Evolutionary conservation across 1,284 basidiomycete genomes (phyloP), one percentile per base, ranked within the genome.

Genomic region (Cutaneotrichosporon curvatum): DNA sequence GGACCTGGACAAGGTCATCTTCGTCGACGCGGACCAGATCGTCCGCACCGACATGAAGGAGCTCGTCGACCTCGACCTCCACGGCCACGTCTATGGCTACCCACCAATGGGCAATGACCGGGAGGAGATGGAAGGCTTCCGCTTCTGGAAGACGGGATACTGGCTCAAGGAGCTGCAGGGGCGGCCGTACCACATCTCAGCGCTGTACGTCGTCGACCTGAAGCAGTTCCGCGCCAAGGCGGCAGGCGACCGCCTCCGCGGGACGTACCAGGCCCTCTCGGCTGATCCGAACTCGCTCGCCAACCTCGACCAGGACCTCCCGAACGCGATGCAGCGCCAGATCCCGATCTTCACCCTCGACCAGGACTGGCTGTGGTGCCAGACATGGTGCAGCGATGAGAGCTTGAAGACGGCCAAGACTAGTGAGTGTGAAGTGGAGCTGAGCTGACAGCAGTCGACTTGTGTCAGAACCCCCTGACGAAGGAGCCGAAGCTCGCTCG

Each of bases 61-160:
- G 65, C 77, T 98, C 9, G 84, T 95, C 10, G 85, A 95, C 58
- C 70, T 96, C 40, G 87, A 98, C 65, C 74, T 98, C 11, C 79
- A 89, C 35, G 91, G 91, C 0, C 85, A 86, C 0, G 89, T 91
- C 0, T 95, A 95, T 59, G 91, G 84, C 0, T 97, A 95, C 62
- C 87, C 92, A 0, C 94, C 94, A 0, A 98, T 98, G 94, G 94
- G 94, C 4, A 83, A 95, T 61, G 90, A 95, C 63, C 85, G 91
- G 51, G 70, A 76, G 22, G 95, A 95, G 44, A 94, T 97, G 85
- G 94, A 97, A 68, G 90, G 90, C 0, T 97, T 91, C 76, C 78
- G 94, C 18, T 97, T 98, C 76, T 98, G 94, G 94, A 95, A 96
- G 74, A 85, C 82, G 4, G 91, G 87, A 0, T 94, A 94, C 67